phyloP scores from a whole-genome alignment of 2,329 filamentous ascomycete species.

The Fonsecaea nubica region DNA sequence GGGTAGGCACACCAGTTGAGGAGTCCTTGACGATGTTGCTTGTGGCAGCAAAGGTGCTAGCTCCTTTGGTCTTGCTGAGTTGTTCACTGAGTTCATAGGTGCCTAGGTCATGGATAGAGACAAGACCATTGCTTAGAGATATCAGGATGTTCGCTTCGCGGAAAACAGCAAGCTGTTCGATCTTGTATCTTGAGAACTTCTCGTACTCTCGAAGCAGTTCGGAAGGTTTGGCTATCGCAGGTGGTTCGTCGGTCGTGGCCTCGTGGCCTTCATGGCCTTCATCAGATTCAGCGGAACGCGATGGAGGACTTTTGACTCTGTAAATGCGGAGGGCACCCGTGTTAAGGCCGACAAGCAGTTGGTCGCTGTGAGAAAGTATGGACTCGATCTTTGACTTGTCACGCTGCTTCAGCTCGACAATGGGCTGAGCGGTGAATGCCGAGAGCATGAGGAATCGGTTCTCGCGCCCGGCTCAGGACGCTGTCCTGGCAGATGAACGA shows the following conservation, averaged over 20 bases:
- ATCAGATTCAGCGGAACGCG: conserved; percentile 44
- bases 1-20: conserved; percentile 84
- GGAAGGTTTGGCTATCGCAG: conserved; percentile 59
- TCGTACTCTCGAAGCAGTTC: conserved; percentile 91
- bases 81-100: conserved; percentile 82
- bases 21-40: conserved; percentile 94
- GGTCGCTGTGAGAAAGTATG: conserved; percentile 89
- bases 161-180: conserved; percentile 93
- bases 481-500: background rate
- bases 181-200: conserved; percentile 85
- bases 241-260: conserved; percentile 32
- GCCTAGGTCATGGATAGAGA: conserved; percentile 88
- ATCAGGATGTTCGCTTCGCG: conserved; percentile 93
- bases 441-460: conserved; percentile 73
- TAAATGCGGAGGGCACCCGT: conserved; percentile 89
- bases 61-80: conserved; percentile 82
- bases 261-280: conserved; percentile 40
- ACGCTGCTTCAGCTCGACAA: conserved; percentile 93
- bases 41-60: conserved; percentile 87
- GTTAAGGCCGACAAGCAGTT: conserved; percentile 88
- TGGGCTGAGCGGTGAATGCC: conserved; percentile 93
- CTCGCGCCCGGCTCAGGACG: background rate
- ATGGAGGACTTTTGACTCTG: conserved; percentile 74
- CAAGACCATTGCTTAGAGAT: conserved; percentile 85
- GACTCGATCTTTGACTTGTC: conserved; percentile 98